These are phyloP conservation scores for Entomortierella chlamydospora DNA, from an alignment of 192 early-diverging fungal species.

Conservation along the genomic window DNA sequence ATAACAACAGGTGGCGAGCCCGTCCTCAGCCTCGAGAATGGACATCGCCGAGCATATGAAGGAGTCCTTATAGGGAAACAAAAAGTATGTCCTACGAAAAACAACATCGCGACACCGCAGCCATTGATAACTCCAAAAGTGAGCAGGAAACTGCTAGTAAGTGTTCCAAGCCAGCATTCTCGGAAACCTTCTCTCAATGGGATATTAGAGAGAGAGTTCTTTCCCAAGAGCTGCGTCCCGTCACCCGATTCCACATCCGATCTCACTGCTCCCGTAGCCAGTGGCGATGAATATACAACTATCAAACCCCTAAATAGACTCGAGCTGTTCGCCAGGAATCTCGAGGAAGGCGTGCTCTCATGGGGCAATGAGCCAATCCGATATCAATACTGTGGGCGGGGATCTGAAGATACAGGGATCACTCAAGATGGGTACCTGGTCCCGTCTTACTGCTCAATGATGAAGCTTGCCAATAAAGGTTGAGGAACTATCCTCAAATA, in stretches of 20 bases:
- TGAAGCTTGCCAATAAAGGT: background rate
- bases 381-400: slow-evolving; percentile 40
- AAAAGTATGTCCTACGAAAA: background rate
- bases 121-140: background rate
- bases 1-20: slow-evolving; percentile 58
- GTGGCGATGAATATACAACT: background rate
- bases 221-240: background rate
- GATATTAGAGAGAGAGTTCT: slow-evolving; percentile 30
- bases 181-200: slow-evolving; percentile 72
- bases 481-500: background rate
- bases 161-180: slow-evolving; percentile 70
- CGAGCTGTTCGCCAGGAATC: slow-evolving; percentile 76
- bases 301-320: slow-evolving; percentile 45
- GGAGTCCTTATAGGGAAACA: slow-evolving; percentile 62
- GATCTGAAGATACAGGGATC: background rate
- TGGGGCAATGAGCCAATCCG: slow-evolving; percentile 77
- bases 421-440: slow-evolving; percentile 36
- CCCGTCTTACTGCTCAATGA: background rate
- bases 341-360: slow-evolving; percentile 64
- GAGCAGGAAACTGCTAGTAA: slow-evolving; percentile 55
- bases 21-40: slow-evolving; percentile 53
- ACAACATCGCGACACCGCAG: background rate
- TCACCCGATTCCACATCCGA: background rate
- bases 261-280: background rate
- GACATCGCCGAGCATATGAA: slow-evolving; percentile 77